Evolutionary conservation across 768 basidiomycete species (phyloP).

Genomic region (Russula abietina): DNA sequence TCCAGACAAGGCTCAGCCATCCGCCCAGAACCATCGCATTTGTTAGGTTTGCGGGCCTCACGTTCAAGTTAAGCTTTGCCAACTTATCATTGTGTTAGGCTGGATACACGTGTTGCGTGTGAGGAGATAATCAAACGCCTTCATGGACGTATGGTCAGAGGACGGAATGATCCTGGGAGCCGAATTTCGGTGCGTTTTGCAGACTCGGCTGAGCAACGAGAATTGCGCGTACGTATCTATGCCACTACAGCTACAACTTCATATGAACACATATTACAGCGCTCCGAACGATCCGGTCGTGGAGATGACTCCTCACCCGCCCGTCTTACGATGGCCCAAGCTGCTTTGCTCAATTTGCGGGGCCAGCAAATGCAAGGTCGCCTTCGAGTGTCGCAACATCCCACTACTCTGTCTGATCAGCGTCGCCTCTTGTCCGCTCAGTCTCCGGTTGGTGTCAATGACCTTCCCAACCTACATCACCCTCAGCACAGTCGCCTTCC

Average conservation of each 20-base stretch:
- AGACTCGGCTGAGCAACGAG: conserved; percentile 70
- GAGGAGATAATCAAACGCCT: conserved; percentile 73
- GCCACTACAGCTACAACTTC: conserved; percentile 4
- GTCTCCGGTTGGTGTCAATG: conserved; percentile 3
- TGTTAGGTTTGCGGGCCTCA: conserved; percentile 49
- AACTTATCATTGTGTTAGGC: conserved; percentile 35
- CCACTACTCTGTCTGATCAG: conserved; percentile 26
- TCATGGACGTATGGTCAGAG: conserved; percentile 74
- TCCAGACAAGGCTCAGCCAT: conserved; percentile 69
- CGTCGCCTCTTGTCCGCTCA: conserved; percentile 21
- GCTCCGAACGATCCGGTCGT: conserved; percentile 51
- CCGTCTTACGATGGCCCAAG: conserved; percentile 71
- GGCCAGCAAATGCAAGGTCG: conserved; percentile 48
- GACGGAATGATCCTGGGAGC: conserved; percentile 71
- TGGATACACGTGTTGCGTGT: conserved; percentile 65
- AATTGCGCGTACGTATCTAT: conserved; percentile 52
- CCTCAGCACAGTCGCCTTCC: conserved; percentile 19
- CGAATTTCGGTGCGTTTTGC: conserved; percentile 77
- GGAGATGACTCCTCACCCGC: conserved; percentile 60
- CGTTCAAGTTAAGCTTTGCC: not conserved
- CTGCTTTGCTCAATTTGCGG: conserved; percentile 66
- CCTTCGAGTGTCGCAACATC: conserved; percentile 17
- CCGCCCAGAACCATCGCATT: conserved; percentile 79
- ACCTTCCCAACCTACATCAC: conserved; percentile 3
- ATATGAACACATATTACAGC: conserved; percentile 35